These are phyloP conservation scores for Lecanicillium sp. DNA, from an alignment of 2,329 filamentous ascomycete genomes.

Conservation along the genomic window DNA sequence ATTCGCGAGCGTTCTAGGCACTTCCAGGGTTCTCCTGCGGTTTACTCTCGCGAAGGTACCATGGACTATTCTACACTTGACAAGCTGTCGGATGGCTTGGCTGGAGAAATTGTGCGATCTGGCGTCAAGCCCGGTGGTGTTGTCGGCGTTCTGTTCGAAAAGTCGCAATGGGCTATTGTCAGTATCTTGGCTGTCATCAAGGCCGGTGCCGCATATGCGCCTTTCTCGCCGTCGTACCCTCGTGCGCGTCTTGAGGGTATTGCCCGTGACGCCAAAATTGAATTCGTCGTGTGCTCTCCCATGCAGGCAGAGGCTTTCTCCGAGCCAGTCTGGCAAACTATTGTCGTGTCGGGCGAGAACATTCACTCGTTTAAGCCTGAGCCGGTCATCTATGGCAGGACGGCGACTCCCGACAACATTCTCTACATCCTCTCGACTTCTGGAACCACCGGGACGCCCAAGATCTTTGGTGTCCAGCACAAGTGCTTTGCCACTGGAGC, in stretches of 20 bases:
- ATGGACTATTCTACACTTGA: conserved; percentile 2
- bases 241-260: not conserved
- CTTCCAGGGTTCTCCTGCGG: too few species aligned
- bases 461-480: too few species aligned
- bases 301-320: too few species aligned
- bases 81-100: not conserved
- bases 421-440: conserved; percentile 25
- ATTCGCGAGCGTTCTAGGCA: too few species aligned
- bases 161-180: conserved; percentile 2
- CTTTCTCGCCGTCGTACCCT: not conserved
- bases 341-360: not conserved
- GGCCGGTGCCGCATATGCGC: not conserved
- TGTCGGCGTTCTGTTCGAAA: conserved; percentile 3
- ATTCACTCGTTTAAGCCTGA: not conserved
- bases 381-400: too few species aligned
- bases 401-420: conserved; percentile 1
- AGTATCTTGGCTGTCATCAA: not conserved
- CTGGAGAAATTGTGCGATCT: not conserved
- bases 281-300: not conserved
- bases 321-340: too few species aligned
- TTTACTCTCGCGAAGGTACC: conserved; percentile 6
- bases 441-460: conserved; percentile 23
- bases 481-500: too few species aligned
- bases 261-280: not conserved
- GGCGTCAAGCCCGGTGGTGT: not conserved